These are phyloP conservation scores for Knufia fluminis DNA, from an alignment of 2,329 filamentous ascomycete species.

Conservation along the genomic window DNA sequence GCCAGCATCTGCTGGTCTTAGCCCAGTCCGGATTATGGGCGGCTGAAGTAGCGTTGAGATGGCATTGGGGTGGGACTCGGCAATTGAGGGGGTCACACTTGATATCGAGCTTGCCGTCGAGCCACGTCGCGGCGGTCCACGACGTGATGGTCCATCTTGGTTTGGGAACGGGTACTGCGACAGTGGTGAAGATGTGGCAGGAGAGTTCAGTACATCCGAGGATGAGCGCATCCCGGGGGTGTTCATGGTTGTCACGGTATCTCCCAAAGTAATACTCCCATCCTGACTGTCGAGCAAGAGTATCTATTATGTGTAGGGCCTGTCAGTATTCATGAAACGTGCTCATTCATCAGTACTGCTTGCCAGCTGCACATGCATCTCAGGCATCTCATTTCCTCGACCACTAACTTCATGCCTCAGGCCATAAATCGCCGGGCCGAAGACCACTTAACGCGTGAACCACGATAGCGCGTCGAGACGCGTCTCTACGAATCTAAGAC, in stretches of 20 bases:
- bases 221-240: slow-evolving; percentile 1
- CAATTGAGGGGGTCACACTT: slow-evolving; percentile 47
- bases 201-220: not conserved
- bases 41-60: slow-evolving; percentile 91
- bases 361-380: not conserved
- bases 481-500: slow-evolving; percentile 3
- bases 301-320: not conserved
- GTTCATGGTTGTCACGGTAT: not conserved
- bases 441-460: slow-evolving; percentile 18
- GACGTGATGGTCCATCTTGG: slow-evolving; percentile 11
- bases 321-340: not conserved
- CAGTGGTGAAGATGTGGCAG: slow-evolving; percentile 4
- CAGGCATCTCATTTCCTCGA: not conserved
- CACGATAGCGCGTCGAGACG: slow-evolving; percentile 6
- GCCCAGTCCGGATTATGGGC: slow-evolving; percentile 78
- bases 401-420: no score
- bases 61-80: slow-evolving; percentile 78
- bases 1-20: slow-evolving; percentile 65
- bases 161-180: slow-evolving; percentile 18
- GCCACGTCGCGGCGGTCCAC: slow-evolving; percentile 49
- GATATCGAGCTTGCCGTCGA: slow-evolving; percentile 82
- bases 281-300: not conserved
- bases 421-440: no score
- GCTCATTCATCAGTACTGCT: not conserved
- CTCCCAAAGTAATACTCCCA: not conserved